Evolutionary conservation across 768 basidiomycete species (phyloP).

Genomic region (Naganishia friedmannii): DNA sequence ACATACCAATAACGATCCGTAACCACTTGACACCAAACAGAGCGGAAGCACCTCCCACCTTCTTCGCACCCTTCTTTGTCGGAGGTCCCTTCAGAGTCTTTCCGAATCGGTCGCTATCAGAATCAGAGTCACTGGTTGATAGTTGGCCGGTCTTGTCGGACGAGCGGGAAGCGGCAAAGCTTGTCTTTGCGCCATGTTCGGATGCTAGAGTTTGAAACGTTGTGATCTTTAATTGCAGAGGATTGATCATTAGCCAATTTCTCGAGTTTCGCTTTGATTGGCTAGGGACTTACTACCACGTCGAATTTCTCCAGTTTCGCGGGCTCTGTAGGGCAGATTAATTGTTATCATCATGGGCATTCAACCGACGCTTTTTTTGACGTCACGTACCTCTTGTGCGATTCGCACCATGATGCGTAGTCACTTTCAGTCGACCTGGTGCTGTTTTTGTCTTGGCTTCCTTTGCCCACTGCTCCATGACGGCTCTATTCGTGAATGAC

Average conservation of each 20-base stretch:
- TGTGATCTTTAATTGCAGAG: conserved; percentile 57
- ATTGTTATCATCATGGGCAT: neutral
- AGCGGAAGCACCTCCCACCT: conserved; percentile 54
- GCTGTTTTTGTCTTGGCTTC: conserved; percentile 69
- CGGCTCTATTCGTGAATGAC: conserved; percentile 52
- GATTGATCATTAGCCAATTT: no score
- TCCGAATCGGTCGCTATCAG: conserved; percentile 57
- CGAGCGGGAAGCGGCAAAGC: conserved; percentile 56
- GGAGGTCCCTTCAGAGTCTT: conserved; percentile 54
- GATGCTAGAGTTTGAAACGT: conserved; percentile 81
- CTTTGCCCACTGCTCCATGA: conserved; percentile 85
- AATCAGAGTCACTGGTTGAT: conserved; percentile 54
- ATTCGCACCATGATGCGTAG: conserved; percentile 76
- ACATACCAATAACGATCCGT: conserved; percentile 75
- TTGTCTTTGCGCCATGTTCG: conserved; percentile 63
- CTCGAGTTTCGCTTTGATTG: neutral
- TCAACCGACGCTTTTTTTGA: neutral
- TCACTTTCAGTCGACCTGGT: conserved; percentile 64
- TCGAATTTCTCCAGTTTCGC: conserved; percentile 51
- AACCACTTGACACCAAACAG: conserved; percentile 79
- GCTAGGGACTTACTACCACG: conserved; percentile 41
- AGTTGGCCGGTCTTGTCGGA: conserved; percentile 28
- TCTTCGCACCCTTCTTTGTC: conserved; percentile 54
- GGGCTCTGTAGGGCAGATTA: conserved; percentile 35
- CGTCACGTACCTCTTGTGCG: conserved; percentile 64